Evolutionary conservation across 2,329 filamentous ascomycete species (phyloP), one percentile per base, ranked within the genome.

Genomic region (Juglanconis juglandina): DNA sequence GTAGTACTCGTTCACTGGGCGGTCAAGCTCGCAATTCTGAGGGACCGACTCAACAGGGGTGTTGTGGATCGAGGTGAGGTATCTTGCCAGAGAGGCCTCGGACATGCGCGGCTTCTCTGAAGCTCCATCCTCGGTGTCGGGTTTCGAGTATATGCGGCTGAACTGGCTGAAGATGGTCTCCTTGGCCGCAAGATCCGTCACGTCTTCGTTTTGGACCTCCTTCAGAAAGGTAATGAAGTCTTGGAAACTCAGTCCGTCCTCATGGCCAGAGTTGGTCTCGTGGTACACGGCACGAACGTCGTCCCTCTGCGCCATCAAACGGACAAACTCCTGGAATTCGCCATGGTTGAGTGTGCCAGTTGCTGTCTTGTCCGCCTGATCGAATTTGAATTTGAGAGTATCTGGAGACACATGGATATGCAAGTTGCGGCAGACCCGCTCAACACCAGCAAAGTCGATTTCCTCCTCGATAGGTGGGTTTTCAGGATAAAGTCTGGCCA

Each of bases 1-100:
- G 78, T 92, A 97, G 75, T 99, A 99, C 71, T 98, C 94, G 71
- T 96, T 96, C 72, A 98, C 79, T 0, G 95, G 95, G 32, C 90
- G 86, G 70, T 96, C 87, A 58, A 97, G 85, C 5, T 79, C 79
- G 58, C 87, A 85, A 34, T 85, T 77, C 11, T 83, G 75, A n/a
- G 85, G 82, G 63, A 83, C 81, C 47, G 83, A 82, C 34, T 82
- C 76, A 47, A 92, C 82, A 2, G 90, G 81, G 2, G 85, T 81
- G 69, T 96, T 96, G 67, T 87, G 82, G 49, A 84, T 83, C 0
- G 91, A 96, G 13, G 87, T 84, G 11, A 96, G 77, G 69, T 89
- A 96, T 10, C 85, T 85, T 34, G 91, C 86, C 67, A 99, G 91
- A 1, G 87, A 90, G 46, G 89, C 83, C 68, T 93, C 86, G 61